A percentile compares a stretch with the other conserved stretches of the same genome.
Conservation (phyloP, 2,329 filamentous ascomycete genomes). For the Nigrograna mackinnonii region DNA sequence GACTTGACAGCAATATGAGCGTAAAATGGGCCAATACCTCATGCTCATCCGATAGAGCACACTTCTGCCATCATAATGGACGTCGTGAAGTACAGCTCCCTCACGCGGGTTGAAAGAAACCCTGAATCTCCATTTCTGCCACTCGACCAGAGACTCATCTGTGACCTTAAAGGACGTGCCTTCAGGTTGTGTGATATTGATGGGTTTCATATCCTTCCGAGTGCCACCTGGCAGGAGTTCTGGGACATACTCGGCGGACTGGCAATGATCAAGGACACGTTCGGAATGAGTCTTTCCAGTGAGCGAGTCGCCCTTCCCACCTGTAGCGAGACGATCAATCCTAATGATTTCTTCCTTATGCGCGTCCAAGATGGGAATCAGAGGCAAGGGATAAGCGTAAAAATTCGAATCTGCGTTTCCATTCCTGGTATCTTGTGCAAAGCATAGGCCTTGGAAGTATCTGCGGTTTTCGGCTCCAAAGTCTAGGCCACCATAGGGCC, state of each 20-base stretch:
- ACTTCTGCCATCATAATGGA: conserved; percentile 67
- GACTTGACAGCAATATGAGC: too few species aligned
- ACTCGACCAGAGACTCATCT: conserved; percentile 47
- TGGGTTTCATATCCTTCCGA: conserved; percentile 61
- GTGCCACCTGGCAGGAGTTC: conserved; percentile 43
- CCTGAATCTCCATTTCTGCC: conserved; percentile 51
- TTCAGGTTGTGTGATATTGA: conserved; percentile 73
- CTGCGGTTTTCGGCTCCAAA: conserved; percentile 50
- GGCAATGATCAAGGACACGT: conserved; percentile 52
- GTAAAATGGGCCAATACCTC: too few species aligned
- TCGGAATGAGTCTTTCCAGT: conserved; percentile 43
- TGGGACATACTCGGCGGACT: conserved; percentile 53
- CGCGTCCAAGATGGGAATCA: conserved; percentile 42
- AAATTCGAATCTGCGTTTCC: conserved; percentile 49
- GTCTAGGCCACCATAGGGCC: conserved; percentile 59
- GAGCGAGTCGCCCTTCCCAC: conserved; percentile 40
- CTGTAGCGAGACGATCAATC: conserved; percentile 40
- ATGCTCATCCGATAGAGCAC: conserved; percentile 69
- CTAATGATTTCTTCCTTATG: conserved; percentile 38
- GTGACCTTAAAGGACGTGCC: conserved; percentile 67
- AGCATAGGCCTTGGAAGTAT: conserved; percentile 60
- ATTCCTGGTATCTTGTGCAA: conserved; percentile 51
- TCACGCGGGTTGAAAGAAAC: conserved; percentile 50
- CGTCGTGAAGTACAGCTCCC: conserved; percentile 70
- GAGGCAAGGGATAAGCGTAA: conserved; percentile 43